Base-by-base conservation (phyloP, 140 eudicot genomes). In the Oenanthe javanica region DNA sequence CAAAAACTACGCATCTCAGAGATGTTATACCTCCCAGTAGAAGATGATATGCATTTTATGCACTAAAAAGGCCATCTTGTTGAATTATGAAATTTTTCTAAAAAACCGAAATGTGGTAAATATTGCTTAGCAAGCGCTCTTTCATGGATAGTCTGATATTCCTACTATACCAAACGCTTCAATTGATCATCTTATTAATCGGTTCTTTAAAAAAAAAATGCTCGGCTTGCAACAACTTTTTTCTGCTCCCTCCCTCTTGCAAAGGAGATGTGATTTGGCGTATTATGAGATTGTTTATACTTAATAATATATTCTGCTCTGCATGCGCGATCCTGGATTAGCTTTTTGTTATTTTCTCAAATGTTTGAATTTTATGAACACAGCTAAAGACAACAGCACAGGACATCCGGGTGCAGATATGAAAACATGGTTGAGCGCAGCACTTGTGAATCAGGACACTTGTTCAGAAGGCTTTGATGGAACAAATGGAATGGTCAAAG, bases 401-500 rank as follows among this genome's bases (percentile, higher is more conserved):
- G 93, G 97, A 21, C 80, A 91, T 83, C 72, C 76, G 72, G 85
- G 90, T 21, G 90, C 88, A 6, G 98, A 93, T 64, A 51, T 93
- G 89, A 86, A 87, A 73, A 87, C 93, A 66, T 93, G 95, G 93
- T 80, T 93, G n/a, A 93, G 97, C 16, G 98, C 90, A 23, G 96
- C 98, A 72, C 83, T 94, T 25, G 87, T 84, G 38, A 94, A 94
- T 81, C 96, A 92, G 81, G 93, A 91, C 81, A 92, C 98, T 4
- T 94, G 98, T 85, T 86, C 81, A 61, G 97, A 94, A 51, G 97
- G 98, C 16, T 92, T 94, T 69, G 96, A 91, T 13, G 98, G 92
- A 46, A 88, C 96, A 45, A 89, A 88, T 69, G 81, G 80, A 79
- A 11, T 88, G 14, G 84, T 87, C 63, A 82, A 92, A 69, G 79